Evolutionary conservation across 2,329 filamentous ascomycete species (phyloP).

Genomic region (Daldinia sp.): DNA sequence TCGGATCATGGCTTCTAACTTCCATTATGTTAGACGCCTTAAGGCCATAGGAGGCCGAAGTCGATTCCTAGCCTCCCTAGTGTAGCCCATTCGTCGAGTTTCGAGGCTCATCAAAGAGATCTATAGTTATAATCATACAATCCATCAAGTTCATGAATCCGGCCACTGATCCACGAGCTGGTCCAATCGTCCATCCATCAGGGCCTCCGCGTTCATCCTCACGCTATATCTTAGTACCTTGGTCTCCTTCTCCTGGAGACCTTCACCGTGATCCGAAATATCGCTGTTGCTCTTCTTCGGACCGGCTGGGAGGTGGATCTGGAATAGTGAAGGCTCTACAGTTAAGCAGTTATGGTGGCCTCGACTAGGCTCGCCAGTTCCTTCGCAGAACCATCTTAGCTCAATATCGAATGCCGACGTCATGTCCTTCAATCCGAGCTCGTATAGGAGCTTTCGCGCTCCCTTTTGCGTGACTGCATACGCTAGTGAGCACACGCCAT

Average conservation of each 20-base stretch:
- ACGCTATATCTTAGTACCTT: constrained; percentile 52
- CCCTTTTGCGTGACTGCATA: constrained; percentile 57
- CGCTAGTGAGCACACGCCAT: constrained; percentile 52
- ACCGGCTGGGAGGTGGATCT: constrained; percentile 55
- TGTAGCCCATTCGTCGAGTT: not conserved
- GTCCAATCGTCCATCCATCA: constrained; percentile 48
- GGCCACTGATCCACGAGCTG: constrained; percentile 43
- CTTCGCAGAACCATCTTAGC: constrained; percentile 57
- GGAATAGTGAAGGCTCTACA: constrained; percentile 54
- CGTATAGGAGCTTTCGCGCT: constrained; percentile 53
- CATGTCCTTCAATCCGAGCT: constrained; percentile 53
- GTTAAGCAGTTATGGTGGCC: constrained; percentile 52
- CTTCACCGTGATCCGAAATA: constrained; percentile 48
- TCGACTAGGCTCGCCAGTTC: constrained; percentile 42
- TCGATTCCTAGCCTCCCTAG: not conserved
- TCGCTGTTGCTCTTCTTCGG: constrained; percentile 47
- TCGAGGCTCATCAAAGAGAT: not conserved
- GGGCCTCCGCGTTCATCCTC: constrained; percentile 50
- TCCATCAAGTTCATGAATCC: constrained; percentile 23
- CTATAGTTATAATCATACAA: not conserved
- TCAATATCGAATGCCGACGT: constrained; percentile 54
- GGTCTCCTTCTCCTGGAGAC: constrained; percentile 45
- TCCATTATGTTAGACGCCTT: not conserved
- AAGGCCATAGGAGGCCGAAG: not conserved
- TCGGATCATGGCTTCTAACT: too few relatives aligned